Evolutionary conservation across 2,329 filamentous ascomycete genomes (phyloP).

Genomic region (Nemania serpens): DNA sequence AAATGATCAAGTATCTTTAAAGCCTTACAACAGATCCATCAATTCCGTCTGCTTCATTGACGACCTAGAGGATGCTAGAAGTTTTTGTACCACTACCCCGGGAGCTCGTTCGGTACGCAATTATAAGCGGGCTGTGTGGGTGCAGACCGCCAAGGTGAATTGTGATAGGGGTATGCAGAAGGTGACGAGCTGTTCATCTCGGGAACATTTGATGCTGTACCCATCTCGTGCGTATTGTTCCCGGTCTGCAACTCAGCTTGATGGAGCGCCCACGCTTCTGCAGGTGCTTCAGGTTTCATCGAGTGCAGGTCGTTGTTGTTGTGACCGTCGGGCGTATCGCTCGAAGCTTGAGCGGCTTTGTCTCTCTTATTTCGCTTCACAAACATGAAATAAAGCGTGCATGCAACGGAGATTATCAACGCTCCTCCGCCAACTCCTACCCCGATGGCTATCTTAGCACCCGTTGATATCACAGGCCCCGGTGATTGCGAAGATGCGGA

Average conservation of each 20-base stretch:
- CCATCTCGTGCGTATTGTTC: slow-evolving; percentile 10
- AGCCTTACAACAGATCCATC: too few relatives aligned
- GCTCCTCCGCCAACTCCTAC: not conserved
- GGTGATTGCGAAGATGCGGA: not conserved
- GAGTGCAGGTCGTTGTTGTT: not conserved
- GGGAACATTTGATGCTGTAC: not conserved
- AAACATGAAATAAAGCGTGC: not conserved
- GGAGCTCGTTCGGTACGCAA: too few relatives aligned
- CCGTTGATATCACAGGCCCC: not conserved
- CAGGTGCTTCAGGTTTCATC: not conserved
- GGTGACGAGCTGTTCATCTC: not conserved
- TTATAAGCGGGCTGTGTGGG: too few relatives aligned
- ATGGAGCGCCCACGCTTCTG: not conserved
- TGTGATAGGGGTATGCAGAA: too few relatives aligned
- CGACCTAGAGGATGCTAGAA: too few relatives aligned
- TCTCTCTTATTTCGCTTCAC: not conserved
- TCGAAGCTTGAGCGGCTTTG: too few relatives aligned
- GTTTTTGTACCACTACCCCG: too few relatives aligned
- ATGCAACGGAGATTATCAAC: not conserved
- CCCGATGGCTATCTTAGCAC: not conserved
- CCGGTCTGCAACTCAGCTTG: not conserved
- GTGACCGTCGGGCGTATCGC: not conserved
- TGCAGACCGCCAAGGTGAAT: too few relatives aligned
- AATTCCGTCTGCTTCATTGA: too few relatives aligned
- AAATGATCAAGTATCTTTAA: too few relatives aligned